Base-by-base conservation (phyloP, 176 grass and related monocot species). In the Eleusine indica region DNA sequence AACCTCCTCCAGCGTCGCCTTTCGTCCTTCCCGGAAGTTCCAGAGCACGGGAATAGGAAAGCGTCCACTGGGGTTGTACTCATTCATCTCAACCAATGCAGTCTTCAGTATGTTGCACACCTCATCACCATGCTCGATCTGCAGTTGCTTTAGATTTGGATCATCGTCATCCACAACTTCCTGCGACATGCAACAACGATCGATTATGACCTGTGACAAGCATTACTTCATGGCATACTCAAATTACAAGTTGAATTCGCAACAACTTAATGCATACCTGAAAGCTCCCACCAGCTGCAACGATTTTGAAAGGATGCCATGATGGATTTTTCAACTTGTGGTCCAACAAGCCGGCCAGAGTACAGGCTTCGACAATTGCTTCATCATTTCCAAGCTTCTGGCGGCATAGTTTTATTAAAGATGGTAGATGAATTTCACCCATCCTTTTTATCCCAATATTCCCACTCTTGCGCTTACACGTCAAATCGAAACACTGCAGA, bases 281-380 rank as follows among this genome's bases (percentile, higher is more conserved):
- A 5, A 9, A 10, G 29, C 70, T 66, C 49, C 68, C 91, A 75
- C 85, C 68, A 41, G 41, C 42, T 4, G 35, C 6, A 58, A 79
- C n/a, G 19, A n/a, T 66, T 3, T 43, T 75, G 56, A 82, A 93
- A 0, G 91, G 88, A 82, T 66, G 82, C 91, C 88, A 87, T 1
- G 73, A 62, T 63, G 84, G 68, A 6, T 85, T 72, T 25, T 66
- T 74, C 6, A 83, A 39, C 79, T 90, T 73, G 19, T 75, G 51
- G 37, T 87, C 70, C 88, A 82, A 93, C 49, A 17, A 70, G 48
- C 21, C 48, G 13, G 83, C 76, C 71, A 90, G 51, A 3, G 52
- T 79, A 66, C 56, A 76, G 43, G 84, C 67, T 79, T 71, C 71
- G 25, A 18, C 35, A 17, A 77, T 77, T 28, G 68, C 61, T 41